Base-by-base conservation (phyloP, 192 early-diverging fungal species). In the Thamnidium elegans region DNA sequence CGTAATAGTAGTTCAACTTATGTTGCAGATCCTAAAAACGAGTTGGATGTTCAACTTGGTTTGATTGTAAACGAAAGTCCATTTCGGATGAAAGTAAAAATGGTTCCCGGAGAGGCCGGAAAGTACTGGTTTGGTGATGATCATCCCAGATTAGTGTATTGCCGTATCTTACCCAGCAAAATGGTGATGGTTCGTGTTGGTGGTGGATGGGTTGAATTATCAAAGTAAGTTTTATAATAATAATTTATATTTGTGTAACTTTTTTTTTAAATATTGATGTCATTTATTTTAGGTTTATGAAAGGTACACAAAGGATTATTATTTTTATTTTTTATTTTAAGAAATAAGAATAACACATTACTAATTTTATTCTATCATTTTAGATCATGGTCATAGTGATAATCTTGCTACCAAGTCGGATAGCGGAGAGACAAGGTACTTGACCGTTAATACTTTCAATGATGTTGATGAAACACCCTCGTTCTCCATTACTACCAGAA, bases 121-220 rank as follows among this genome's bases (percentile, higher is more conserved):
- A 84, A 86, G 55, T 87, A 87, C 70, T 79, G 82, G 74, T 87
- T 87, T 75, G 86, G 86, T 50, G 86, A 87, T 61, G 71, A 82
- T 17, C 79, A 85, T 44, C 85, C 82, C 10, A 84, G 81, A 32
- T 67, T 87, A 9, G 80, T 79, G 31, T 86, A 86, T 55, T 87
- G 86, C 43, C 85, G 85, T 58, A 82, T 86, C 42, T 63, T 87
- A 23, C 72, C 79, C 19, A 80, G 82, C 59, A 75, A 81, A 15
- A 72, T 82, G 73, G 85, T 87, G 15, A 87, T 87, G 86, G 86
- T 87, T 21, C 79, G 86, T 54, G 85, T 87, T 31, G 86, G 86
- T 44, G 86, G 86, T 50, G 86, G 86, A 42, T 87, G 86, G 86
- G 80, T 72, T 34, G 84, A 86, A 47, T 62, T 56, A 17, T 63